Conservation (phyloP, 2,329 filamentous ascomycete species). For the Penicillium sp. region DNA sequence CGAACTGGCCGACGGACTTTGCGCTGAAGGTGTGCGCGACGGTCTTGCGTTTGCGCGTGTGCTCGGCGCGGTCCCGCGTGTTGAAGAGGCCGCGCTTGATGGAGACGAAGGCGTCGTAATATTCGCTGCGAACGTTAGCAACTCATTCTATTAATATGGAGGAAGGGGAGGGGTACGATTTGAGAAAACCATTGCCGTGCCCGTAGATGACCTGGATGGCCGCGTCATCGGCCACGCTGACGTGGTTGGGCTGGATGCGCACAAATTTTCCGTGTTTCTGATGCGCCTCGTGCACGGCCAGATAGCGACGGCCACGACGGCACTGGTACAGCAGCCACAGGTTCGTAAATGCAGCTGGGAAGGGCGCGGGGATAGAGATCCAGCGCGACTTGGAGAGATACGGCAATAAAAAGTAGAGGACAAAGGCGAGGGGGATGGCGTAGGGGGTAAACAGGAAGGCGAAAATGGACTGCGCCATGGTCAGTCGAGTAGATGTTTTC, state of each 20-base stretch:
- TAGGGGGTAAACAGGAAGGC: constrained; percentile 29
- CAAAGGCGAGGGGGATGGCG: constrained; percentile 45
- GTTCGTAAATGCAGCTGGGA: constrained; percentile 64
- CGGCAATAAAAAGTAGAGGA: constrained; percentile 56
- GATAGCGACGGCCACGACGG: constrained; percentile 63
- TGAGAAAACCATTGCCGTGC: constrained; percentile 71
- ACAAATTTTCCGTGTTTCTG: constrained; percentile 74
- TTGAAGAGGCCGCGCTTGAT: constrained; percentile 86
- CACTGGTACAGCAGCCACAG: constrained; percentile 71
- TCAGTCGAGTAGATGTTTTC: too few relatives aligned
- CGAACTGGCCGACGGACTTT: constrained; percentile 77
- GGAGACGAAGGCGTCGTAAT: constrained; percentile 88
- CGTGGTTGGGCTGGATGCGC: constrained; percentile 77
- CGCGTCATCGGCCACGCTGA: constrained; percentile 75
- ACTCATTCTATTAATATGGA: background rate
- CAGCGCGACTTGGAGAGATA: constrained; percentile 55
- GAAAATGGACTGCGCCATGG: constrained; percentile 9
- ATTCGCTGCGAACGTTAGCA: constrained; percentile 54
- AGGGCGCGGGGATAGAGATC: constrained; percentile 48
- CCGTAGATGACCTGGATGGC: constrained; percentile 76
- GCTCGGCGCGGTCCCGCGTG: constrained; percentile 74
- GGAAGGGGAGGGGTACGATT: constrained; percentile 51
- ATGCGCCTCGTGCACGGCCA: constrained; percentile 66
- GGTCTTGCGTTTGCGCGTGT: constrained; percentile 84
- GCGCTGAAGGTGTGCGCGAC: constrained; percentile 81